These are phyloP conservation scores for Ophiostoma pallidulum DNA, from an alignment of 2,329 filamentous ascomycete genomes.

Conservation along the genomic window DNA sequence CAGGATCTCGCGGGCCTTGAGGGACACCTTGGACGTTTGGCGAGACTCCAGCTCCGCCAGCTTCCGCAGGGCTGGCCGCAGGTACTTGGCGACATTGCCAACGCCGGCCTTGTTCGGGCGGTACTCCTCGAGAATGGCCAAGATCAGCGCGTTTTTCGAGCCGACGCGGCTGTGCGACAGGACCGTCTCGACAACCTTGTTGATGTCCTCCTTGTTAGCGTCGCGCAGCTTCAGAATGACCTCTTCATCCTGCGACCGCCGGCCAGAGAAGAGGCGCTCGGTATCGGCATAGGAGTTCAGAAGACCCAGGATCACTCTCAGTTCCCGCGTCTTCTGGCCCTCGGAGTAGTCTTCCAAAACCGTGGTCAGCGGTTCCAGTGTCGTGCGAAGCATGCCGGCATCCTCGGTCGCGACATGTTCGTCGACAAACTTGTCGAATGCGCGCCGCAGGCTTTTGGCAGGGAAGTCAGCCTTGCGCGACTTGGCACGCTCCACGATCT, in stretches of 20 bases:
- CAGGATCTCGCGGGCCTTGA: conserved; percentile 94
- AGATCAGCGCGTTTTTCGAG: conserved; percentile 85
- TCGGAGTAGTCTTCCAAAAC: conserved; percentile 76
- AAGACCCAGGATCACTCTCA: conserved; percentile 68
- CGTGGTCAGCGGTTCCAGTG: conserved; percentile 64
- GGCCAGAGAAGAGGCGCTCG: conserved; percentile 79
- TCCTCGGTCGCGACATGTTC: conserved; percentile 70
- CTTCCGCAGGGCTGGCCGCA: conserved; percentile 72
- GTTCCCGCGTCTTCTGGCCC: conserved; percentile 84
- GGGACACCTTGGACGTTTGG: conserved; percentile 82
- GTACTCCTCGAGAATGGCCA: conserved; percentile 90
- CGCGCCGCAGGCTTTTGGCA: conserved; percentile 75
- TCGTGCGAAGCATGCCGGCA: conserved; percentile 60
- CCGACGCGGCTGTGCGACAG: conserved; percentile 88
- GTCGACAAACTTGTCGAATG: conserved; percentile 78
- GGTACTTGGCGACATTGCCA: conserved; percentile 79
- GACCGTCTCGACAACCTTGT: conserved; percentile 76
- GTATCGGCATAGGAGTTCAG: conserved; percentile 73
- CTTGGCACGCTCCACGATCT: conserved; percentile 77
- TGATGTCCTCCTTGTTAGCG: conserved; percentile 87
- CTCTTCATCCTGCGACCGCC: conserved; percentile 81
- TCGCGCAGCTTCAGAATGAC: conserved; percentile 90
- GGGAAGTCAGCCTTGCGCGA: conserved; percentile 79
- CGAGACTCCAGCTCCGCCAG: conserved; percentile 84
- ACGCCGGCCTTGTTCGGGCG: conserved; percentile 86